A percentile compares a stretch with the other conserved stretches of the same genome.
phyloP scores from a whole-genome alignment of 163 green algal genomes.

The Scenedesmus sp. region DNA sequence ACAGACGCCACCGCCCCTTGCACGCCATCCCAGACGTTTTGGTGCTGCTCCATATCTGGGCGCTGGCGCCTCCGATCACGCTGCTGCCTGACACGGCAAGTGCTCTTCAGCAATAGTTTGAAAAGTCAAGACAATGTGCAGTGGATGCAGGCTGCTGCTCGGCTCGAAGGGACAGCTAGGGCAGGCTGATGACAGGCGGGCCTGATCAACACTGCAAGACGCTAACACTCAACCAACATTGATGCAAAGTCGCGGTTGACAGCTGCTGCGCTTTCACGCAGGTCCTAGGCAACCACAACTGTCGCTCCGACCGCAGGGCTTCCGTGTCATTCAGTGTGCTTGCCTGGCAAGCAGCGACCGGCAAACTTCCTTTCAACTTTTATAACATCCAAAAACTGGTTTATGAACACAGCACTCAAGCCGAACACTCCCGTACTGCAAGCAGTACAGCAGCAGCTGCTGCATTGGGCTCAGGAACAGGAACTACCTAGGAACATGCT shows the following conservation, averaged over 20 bases:
- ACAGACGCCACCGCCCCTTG: conserved; percentile 20
- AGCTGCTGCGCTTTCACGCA: not conserved
- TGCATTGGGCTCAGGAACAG: not conserved
- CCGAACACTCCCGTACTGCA: not conserved
- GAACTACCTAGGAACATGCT: not conserved
- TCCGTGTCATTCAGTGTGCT: conserved; percentile 1
- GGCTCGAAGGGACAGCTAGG: not conserved
- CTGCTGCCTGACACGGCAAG: not conserved
- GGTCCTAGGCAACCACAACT: conserved; percentile 12
- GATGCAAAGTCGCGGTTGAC: not conserved
- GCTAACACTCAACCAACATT: not conserved
- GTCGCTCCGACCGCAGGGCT: not conserved
- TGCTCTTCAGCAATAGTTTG: not conserved
- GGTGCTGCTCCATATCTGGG: not conserved
- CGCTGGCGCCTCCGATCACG: not conserved
- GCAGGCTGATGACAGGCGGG: not conserved
- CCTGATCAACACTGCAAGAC: not conserved
- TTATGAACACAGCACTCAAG: not conserved
- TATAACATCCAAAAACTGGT: not conserved
- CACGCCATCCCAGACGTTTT: conserved; percentile 24
- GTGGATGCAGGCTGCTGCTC: not conserved
- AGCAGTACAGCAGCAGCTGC: not conserved
- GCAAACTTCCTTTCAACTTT: not conserved
- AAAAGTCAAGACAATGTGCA: not conserved
- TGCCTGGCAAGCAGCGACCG: not conserved